Conservation (phyloP, 176 grass and related monocot species). For the Cenchrus fungigraminus region DNA sequence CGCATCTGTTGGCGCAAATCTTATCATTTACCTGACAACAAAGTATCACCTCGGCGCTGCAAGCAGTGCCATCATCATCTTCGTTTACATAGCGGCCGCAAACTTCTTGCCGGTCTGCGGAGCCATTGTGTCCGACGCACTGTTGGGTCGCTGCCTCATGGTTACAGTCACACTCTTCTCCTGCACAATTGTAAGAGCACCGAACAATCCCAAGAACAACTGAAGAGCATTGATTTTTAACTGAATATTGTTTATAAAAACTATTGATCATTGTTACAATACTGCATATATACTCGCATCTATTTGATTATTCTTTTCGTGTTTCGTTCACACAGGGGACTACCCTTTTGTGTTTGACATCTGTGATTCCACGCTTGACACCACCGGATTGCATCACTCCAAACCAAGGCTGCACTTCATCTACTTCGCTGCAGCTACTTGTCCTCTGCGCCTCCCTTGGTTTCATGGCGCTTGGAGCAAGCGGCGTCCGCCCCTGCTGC, state of each 20-base stretch:
- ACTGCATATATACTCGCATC: too few relatives aligned
- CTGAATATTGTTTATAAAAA: too few relatives aligned
- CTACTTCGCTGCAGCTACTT: not conserved
- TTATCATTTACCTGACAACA: conserved; percentile 51
- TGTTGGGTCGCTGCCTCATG: conserved; percentile 41
- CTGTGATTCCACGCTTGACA: too few relatives aligned
- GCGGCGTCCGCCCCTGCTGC: conserved; percentile 40
- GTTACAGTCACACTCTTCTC: conserved; percentile 34
- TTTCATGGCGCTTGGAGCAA: conserved; percentile 29
- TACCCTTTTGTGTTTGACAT: too few relatives aligned
- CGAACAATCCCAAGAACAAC: too few relatives aligned
- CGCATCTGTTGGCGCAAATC: conserved; percentile 28
- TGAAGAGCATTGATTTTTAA: too few relatives aligned
- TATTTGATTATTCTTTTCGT: too few relatives aligned
- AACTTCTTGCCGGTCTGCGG: conserved; percentile 44
- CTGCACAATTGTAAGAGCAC: conserved; percentile 34
- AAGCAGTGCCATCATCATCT: conserved; percentile 34
- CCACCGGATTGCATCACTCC: not conserved
- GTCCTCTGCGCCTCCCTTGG: conserved; percentile 23
- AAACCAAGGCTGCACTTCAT: not conserved
- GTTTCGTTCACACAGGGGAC: too few relatives aligned
- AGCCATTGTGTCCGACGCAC: conserved; percentile 41
- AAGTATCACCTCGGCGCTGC: conserved; percentile 46
- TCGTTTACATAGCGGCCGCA: conserved; percentile 31
- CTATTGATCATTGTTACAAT: too few relatives aligned